Conservation (phyloP, 2,329 filamentous ascomycete genomes). For the Aspergillus sp. region DNA sequence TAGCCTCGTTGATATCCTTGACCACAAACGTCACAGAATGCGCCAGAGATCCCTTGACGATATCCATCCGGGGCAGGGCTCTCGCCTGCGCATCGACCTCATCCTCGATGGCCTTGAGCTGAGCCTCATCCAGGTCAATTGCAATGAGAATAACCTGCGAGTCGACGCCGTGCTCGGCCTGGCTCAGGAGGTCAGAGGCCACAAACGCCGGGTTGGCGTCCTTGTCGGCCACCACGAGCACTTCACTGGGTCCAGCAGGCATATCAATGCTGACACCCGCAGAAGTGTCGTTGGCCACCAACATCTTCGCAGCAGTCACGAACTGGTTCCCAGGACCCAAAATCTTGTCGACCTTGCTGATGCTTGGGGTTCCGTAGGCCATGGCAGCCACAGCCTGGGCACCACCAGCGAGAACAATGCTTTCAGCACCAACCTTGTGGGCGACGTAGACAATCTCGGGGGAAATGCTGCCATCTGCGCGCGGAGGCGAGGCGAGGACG, state of each 20-base stretch:
- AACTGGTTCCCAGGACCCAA: slow-evolving; percentile 97
- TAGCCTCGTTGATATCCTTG: slow-evolving; percentile 62
- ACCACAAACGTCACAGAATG: slow-evolving; percentile 87
- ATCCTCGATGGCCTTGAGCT: slow-evolving; percentile 78
- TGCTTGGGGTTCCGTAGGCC: slow-evolving; percentile 92
- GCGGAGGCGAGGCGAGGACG: slow-evolving; percentile 83
- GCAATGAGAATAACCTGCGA: slow-evolving; percentile 91
- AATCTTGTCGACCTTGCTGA: slow-evolving; percentile 98
- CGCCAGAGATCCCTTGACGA: slow-evolving; percentile 80
- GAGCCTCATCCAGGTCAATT: slow-evolving; percentile 64
- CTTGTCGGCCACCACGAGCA: slow-evolving; percentile 89
- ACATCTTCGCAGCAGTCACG: slow-evolving; percentile 97
- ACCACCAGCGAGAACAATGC: slow-evolving; percentile 90
- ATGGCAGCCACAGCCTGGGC: slow-evolving; percentile 93
- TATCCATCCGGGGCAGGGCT: slow-evolving; percentile 82
- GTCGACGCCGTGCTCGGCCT: slow-evolving; percentile 94
- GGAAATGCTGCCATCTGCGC: slow-evolving; percentile 80
- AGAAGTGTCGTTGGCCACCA: slow-evolving; percentile 93
- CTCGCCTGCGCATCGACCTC: slow-evolving; percentile 83
- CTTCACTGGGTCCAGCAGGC: slow-evolving; percentile 93
- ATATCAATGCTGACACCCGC: slow-evolving; percentile 96
- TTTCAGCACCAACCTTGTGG: slow-evolving; percentile 92
- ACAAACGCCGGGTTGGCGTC: slow-evolving; percentile 88
- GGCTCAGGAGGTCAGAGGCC: slow-evolving; percentile 85
- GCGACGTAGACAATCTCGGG: slow-evolving; percentile 97